A percentile compares a stretch with the other conserved stretches of the same genome.
phyloP scores from a whole-genome alignment of 2,329 filamentous ascomycete genomes.

The Lachnellula arida region DNA sequence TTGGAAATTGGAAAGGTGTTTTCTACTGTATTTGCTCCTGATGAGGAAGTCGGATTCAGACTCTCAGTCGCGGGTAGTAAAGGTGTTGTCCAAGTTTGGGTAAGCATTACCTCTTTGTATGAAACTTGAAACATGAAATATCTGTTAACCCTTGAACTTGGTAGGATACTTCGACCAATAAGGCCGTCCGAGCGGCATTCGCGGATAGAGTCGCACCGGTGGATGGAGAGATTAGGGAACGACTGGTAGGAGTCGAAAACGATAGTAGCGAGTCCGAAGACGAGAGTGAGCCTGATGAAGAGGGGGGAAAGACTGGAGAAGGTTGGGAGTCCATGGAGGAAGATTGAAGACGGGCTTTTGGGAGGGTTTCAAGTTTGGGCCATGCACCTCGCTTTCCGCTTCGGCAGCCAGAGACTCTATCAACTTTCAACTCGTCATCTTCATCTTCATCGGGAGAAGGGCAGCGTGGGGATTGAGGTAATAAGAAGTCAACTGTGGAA shows the following conservation, averaged over 20 bases:
- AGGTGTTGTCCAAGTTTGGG: slow-evolving; percentile 91
- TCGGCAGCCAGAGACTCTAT: background rate
- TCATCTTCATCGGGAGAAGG: too few relatives aligned
- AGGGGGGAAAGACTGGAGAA: slow-evolving; percentile 39
- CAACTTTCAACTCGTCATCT: too few relatives aligned
- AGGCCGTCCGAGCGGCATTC: slow-evolving; percentile 78
- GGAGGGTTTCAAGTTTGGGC: background rate
- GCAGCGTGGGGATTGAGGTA: too few relatives aligned
- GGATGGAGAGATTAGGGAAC: slow-evolving; percentile 65
- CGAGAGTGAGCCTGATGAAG: slow-evolving; percentile 49
- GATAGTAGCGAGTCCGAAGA: slow-evolving; percentile 61
- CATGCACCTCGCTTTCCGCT: background rate
- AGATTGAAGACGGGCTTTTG: slow-evolving; percentile 35
- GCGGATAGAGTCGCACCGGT: slow-evolving; percentile 61
- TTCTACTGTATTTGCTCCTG: slow-evolving; percentile 83
- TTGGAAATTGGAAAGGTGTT: slow-evolving; percentile 94
- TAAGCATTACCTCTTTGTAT: slow-evolving; percentile 36
- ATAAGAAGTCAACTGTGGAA: too few relatives aligned
- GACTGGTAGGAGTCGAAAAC: slow-evolving; percentile 68
- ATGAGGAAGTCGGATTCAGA: slow-evolving; percentile 85
- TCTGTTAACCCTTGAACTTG: slow-evolving; percentile 8
- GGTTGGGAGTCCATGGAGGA: slow-evolving; percentile 53
- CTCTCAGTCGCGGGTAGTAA: slow-evolving; percentile 93
- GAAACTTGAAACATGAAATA: background rate
- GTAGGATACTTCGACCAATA: slow-evolving; percentile 65